Evolutionary conservation across 805 yeast genomes (phyloP), one percentile per base, ranked within the genome.

Genomic region (Candida oleophila): DNA sequence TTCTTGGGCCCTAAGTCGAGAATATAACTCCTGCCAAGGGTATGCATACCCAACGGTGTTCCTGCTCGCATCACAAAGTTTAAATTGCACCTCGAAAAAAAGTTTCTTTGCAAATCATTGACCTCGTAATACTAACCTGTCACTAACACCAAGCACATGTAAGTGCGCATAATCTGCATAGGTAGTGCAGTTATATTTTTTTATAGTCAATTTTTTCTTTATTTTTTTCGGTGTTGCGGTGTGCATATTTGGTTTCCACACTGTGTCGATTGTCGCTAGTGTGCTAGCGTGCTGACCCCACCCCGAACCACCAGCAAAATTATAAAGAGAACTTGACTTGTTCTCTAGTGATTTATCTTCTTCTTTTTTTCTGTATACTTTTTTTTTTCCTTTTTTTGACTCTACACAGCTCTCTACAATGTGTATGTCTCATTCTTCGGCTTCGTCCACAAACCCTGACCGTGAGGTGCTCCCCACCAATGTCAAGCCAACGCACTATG

Each of bases 391-490:
- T 37, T 37, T 19, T 15, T 37, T 11, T 20, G 22, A 8, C 38
- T 14, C 8, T 18, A 20, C 7, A 22, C n/a, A 22, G 19, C 30
- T 22, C 19, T 14, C 5, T 7, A 28, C 41, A 7, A 38, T 38
- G 41, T 38, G 41, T 28, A 19, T 11, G 18, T 21, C 32, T 28
- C 18, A 25, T 28, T 41, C 43, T 5, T 20, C 43, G 11, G 25
- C 20, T 8, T 41, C 43, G 14, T 22, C 35, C 16, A 14, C 43
- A 11, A 32, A 30, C 25, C 50, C 54, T 37, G 66, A 60, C 22
- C 64, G 77, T 48, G 76, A 73, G 51, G 69, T 73, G 9, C 66
- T 73, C 50, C 78, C 78, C 19, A 60, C 70, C 44, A 62, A 68
- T 47, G 73, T 72, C 48, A 69, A 64, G 48, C 78, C 78, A 3